Evolutionary conservation across 768 basidiomycete genomes (phyloP), one percentile per base, ranked within the genome.

Genomic region (Leucosporidium yakuticum): DNA sequence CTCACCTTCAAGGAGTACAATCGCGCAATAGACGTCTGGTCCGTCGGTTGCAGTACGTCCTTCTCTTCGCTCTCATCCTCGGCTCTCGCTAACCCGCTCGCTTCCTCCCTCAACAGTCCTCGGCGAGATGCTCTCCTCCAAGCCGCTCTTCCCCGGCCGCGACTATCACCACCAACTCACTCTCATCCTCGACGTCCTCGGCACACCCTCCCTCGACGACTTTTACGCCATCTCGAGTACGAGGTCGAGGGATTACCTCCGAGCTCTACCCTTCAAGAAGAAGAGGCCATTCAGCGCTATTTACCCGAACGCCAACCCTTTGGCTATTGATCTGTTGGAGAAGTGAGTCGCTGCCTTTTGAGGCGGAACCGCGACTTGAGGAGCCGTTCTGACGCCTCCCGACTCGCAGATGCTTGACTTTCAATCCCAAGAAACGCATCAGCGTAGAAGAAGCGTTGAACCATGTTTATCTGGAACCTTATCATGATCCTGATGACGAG

Each of bases 1-100:
- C 83, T 99, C 61, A 96, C 93, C 15, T 98, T 97, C 83, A 95
- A 96, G 78, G 89, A 96, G 78, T 99, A 99, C 81, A 95, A 94
- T 61, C 93, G 93, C 81, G 88, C 79, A 0, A 63, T 53, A 9
- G 62, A 51, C 44, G 57, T 61, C 47, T 77, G 81, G 80, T 79
- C 78, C 23, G 77, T 81, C 47, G 80, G 81, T 0, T 81, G 80
- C 70, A 81, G 39, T 44, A 15, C 39, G 39, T 44, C 39, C 17
- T 44, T 15, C 39, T 15, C 39, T 44, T 15, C 39, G 11, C 17
- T 15, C 14, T 44, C 39, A 8, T 81, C 63, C 76, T 81, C 44
- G 76, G 94, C 1, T 95, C 82, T n/a, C 23, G 50, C 50, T 51
- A 4, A 51, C 50, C 50, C 50, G 6, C 14, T 44, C 39, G n/a